A percentile compares a stretch with the other conserved stretches of the same genome.
Evolutionary conservation across 2,329 filamentous ascomycete species (phyloP).

Genomic region (Colletotrichum falcatum): DNA sequence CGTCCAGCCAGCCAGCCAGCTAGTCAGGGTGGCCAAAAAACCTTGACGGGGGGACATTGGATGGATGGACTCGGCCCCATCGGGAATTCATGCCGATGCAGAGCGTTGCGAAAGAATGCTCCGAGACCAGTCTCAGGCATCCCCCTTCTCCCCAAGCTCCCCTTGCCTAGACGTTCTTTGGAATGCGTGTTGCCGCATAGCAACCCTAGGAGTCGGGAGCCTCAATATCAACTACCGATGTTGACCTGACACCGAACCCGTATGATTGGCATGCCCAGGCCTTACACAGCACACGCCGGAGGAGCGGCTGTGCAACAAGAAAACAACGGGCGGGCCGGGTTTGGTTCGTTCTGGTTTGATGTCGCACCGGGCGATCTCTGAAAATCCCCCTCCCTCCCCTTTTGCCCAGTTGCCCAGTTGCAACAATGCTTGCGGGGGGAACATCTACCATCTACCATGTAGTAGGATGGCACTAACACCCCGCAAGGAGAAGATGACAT

Average conservation of each 20-base stretch:
- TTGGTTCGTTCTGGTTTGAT: background rate
- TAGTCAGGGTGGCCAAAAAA: slow-evolving; percentile 15
- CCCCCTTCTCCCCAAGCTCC: background rate
- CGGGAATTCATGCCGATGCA: slow-evolving; percentile 21
- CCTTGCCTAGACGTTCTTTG: slow-evolving; percentile 1
- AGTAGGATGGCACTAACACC: background rate
- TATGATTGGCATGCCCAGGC: slow-evolving; percentile 21
- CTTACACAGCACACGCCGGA: background rate
- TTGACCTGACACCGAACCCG: slow-evolving; percentile 23
- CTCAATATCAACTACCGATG: slow-evolving; percentile 1
- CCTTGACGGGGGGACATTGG: slow-evolving; percentile 4
- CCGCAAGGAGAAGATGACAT: background rate
- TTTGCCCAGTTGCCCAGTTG: no score
- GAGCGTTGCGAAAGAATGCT: slow-evolving; percentile 3
- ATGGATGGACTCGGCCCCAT: slow-evolving; percentile 24
- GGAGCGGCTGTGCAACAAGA: background rate
- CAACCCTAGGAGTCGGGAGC: background rate
- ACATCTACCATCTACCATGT: no score
- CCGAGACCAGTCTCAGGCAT: slow-evolving; percentile 1
- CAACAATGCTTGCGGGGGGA: background rate
- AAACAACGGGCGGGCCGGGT: background rate
- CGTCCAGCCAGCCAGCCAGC: no score
- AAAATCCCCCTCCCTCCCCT: background rate
- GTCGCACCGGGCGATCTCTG: background rate
- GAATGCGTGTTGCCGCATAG: background rate